These are phyloP conservation scores for Chaetomium sp. DNA, from an alignment of 2,329 filamentous ascomycete genomes.

Conservation along the genomic window DNA sequence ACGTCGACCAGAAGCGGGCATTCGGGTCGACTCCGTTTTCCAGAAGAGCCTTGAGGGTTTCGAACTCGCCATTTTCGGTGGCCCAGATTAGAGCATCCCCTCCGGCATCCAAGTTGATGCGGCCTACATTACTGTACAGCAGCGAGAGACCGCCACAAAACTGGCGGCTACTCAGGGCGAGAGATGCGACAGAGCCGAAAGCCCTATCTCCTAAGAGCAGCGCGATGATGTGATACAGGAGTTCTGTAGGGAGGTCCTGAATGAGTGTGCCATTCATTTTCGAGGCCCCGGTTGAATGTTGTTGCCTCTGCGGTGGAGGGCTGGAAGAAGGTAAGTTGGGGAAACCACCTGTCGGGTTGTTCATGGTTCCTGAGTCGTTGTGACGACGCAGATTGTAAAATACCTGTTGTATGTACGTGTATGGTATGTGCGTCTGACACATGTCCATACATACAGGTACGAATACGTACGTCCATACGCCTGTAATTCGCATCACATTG, in stretches of 20 bases:
- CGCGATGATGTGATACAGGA: neutral
- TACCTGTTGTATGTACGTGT: too few species aligned
- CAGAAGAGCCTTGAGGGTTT: neutral
- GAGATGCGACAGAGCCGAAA: neutral
- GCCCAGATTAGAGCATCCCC: constrained; percentile 15
- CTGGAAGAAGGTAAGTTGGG: too few species aligned
- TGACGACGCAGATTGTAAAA: too few species aligned
- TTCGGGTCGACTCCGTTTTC: constrained; percentile 11
- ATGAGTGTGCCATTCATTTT: neutral
- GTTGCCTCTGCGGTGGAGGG: too few species aligned
- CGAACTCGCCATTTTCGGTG: constrained; percentile 9
- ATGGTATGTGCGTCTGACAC: too few species aligned
- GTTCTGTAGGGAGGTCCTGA: constrained; percentile 1
- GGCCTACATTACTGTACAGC: constrained; percentile 5
- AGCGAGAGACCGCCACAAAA: neutral
- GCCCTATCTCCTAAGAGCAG: neutral
- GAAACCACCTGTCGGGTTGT: too few species aligned
- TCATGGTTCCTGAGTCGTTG: too few species aligned
- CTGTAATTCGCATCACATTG: too few species aligned
- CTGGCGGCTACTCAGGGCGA: constrained; percentile 1
- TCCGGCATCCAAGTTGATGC: neutral
- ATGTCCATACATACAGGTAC: too few species aligned
- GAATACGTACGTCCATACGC: too few species aligned
- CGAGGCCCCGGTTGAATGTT: too few species aligned
- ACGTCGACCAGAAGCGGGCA: constrained; percentile 1